A percentile compares a stretch with the other conserved stretches of the same genome.
These are phyloP conservation scores for Peltaster fructicola DNA, from an alignment of 2,329 filamentous ascomycete genomes.

Conservation along the genomic window DNA sequence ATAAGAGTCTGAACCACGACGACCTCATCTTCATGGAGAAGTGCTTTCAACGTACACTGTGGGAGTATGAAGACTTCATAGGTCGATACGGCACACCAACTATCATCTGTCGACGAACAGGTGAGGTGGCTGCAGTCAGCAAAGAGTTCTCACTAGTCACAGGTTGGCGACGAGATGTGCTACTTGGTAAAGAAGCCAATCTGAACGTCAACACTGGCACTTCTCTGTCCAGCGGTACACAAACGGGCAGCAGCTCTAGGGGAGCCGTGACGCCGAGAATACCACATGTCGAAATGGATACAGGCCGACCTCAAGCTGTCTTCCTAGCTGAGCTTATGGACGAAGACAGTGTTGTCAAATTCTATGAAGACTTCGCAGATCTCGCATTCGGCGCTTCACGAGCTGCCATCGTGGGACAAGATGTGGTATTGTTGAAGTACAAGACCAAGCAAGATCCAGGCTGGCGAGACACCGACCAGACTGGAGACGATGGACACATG, in stretches of 20 bases:
- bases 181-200: constrained; percentile 76
- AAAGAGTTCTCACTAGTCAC: constrained; percentile 95
- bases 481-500: constrained; percentile 19
- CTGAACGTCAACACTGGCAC: constrained; percentile 64
- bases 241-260: constrained; percentile 27
- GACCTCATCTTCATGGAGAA: constrained; percentile 97
- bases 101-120: constrained; percentile 77
- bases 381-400: constrained; percentile 83
- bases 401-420: constrained; percentile 58
- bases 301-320: constrained; percentile 49
- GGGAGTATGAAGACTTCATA: constrained; percentile 87
- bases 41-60: constrained; percentile 80
- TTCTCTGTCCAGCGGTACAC: constrained; percentile 21
- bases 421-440: constrained; percentile 80
- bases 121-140: constrained; percentile 85
- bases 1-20: constrained; percentile 68
- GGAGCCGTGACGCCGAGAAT: constrained; percentile 30
- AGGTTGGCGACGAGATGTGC: constrained; percentile 78
- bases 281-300: constrained; percentile 12
- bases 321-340: constrained; percentile 87
- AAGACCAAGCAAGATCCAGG: constrained; percentile 46
- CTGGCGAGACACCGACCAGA: constrained; percentile 30
- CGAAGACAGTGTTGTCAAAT: constrained; percentile 81
- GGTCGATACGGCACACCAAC: constrained; percentile 77
- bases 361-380: constrained; percentile 89